Evolutionary conservation across 768 basidiomycete genomes (phyloP), one percentile per base, ranked within the genome.

Genomic region (Suillus luteus): DNA sequence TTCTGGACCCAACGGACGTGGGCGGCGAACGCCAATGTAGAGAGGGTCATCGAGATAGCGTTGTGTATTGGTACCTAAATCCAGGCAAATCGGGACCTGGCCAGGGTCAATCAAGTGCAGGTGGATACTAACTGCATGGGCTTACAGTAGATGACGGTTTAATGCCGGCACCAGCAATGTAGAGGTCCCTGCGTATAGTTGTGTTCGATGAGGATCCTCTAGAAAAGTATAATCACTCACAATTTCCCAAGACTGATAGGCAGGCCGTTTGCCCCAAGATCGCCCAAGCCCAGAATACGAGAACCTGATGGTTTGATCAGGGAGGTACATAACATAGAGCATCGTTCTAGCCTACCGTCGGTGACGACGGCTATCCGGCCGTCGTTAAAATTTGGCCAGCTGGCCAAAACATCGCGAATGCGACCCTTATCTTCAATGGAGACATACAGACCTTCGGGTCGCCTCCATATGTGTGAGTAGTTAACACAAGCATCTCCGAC

Each of bases 21-120:
- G 83, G 60, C 83, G 83, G 55, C 86, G 83, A 6, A 88, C 80
- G 62, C 91, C 91, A 65, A 92, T 80, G 77, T 93, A 93, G 6
- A 92, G 80, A 41, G 91, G 90, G 68, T 92, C 91, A 44, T 85
- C 80, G 54, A 90, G 76, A 71, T 84, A 85, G 59, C 78, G 81
- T 63, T 85, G 78, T 48, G 87, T 91, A 75, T 92, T 90, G 12
- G 91, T 92, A 22, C 91, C 91, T 48, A 92, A 81, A 75, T 92
- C 91, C 60, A 89, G 80, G 65, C 86, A 86, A 61, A 90, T 87
- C 14, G 89, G 89, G 17, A 91, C 72, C 79, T 80, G 67, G 3
- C 38, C 35, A 49, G 33, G 37, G 41, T 24, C 33, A 62, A 14
- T 64, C 22, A 19, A 14, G 52, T 31, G 55, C 5, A 9, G 38